A percentile compares a stretch with the other conserved stretches of the same genome.
These are phyloP conservation scores for Biscogniauxia mediterranea DNA, from an alignment of 2,329 filamentous ascomycete genomes.

Conservation along the genomic window DNA sequence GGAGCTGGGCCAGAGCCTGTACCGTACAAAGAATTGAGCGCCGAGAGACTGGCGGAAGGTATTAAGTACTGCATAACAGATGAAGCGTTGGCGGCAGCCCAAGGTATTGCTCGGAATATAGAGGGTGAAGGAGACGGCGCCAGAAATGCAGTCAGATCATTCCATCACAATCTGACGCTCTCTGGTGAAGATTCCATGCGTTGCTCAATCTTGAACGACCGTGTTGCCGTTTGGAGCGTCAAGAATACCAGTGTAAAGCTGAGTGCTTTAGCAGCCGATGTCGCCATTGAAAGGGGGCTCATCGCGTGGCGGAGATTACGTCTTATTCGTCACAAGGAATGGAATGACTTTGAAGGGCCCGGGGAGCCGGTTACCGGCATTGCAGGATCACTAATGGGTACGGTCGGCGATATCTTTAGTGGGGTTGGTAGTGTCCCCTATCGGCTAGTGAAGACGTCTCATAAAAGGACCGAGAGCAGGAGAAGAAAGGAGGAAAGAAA, in stretches of 20 bases:
- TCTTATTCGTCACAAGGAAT: constrained; percentile 65
- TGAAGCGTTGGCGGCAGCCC: constrained; percentile 56
- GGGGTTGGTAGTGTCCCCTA: constrained; percentile 65
- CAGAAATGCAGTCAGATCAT: constrained; percentile 64
- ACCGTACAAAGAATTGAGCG: constrained; percentile 65
- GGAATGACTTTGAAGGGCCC: constrained; percentile 75
- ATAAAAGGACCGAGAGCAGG: constrained; percentile 51
- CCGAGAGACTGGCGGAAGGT: constrained; percentile 65
- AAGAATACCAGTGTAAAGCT: constrained; percentile 60
- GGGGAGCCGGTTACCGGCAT: constrained; percentile 70
- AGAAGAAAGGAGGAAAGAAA: constrained; percentile 40
- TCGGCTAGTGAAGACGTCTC: constrained; percentile 56
- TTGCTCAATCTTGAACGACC: constrained; percentile 63
- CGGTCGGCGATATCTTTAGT: constrained; percentile 56
- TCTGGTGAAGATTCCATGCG: constrained; percentile 55
- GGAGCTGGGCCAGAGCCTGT: constrained; percentile 65
- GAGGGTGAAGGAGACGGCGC: constrained; percentile 65
- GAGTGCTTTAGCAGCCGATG: constrained; percentile 62
- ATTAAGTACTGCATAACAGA: constrained; percentile 66
- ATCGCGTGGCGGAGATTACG: constrained; percentile 62
- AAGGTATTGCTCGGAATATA: constrained; percentile 60
- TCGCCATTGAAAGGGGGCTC: constrained; percentile 60
- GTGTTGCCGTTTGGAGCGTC: constrained; percentile 64
- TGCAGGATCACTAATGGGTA: constrained; percentile 59
- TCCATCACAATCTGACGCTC: constrained; percentile 58